Conservation (phyloP, 2,329 filamentous ascomycete genomes). For the Cryoendolithus antarcticus region DNA sequence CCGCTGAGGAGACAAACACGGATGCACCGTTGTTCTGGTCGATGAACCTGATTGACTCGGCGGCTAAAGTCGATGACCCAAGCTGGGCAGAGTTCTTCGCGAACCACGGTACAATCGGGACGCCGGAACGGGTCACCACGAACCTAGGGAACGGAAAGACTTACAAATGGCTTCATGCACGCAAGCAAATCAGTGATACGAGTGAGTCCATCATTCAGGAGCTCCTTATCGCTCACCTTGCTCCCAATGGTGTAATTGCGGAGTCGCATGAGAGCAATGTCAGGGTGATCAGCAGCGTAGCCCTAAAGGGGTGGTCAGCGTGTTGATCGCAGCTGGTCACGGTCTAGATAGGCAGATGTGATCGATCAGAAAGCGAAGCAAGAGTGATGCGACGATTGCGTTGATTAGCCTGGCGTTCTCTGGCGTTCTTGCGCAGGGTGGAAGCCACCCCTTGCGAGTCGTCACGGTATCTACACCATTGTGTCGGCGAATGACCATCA, state of each 20-base stretch:
- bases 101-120: conserved; percentile 1
- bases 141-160: conserved; percentile 25
- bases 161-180: conserved; percentile 68
- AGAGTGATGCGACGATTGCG: no score
- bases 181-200: conserved; percentile 53
- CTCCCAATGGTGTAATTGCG: conserved; percentile 64
- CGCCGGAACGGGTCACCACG: no score
- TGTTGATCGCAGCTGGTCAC: not conserved
- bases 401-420: no score
- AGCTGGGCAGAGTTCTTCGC: conserved; percentile 2
- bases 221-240: conserved; percentile 52
- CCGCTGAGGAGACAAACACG: no score
- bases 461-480: not conserved
- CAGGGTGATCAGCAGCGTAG: conserved; percentile 59
- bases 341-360: not conserved
- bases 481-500: no score
- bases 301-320: conserved; percentile 39
- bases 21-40: no score
- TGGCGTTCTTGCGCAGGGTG: not conserved
- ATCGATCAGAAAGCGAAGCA: not conserved
- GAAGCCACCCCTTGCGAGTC: not conserved
- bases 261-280: conserved; percentile 71
- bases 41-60: no score
- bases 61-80: not conserved
- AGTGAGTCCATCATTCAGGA: conserved; percentile 52